Evolutionary conservation across 2,329 filamentous ascomycete species (phyloP).

Genomic region (Plenodomus biglobosus): DNA sequence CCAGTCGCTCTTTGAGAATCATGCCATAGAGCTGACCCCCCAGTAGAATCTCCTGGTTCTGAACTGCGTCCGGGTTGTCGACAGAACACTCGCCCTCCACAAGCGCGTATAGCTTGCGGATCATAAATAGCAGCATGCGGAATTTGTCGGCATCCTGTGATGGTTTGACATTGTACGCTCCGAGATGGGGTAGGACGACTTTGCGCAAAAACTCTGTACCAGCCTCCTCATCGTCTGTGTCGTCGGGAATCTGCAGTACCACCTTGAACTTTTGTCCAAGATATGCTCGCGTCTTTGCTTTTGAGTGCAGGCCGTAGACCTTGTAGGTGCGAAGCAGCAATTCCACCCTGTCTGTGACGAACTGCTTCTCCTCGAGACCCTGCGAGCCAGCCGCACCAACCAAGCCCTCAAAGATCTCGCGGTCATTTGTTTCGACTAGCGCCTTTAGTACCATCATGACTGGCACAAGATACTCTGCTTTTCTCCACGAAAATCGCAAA

Average conservation of each 20-base stretch:
- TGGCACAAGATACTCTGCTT: constrained; percentile 94
- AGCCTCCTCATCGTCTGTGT: constrained; percentile 82
- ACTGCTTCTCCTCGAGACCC: constrained; percentile 78
- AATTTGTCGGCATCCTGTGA: constrained; percentile 90
- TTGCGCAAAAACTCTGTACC: constrained; percentile 88
- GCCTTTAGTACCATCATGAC: constrained; percentile 97
- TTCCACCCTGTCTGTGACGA: constrained; percentile 92
- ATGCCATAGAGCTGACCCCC: constrained; percentile 93
- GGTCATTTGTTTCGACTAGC: constrained; percentile 90
- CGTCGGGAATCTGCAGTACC: constrained; percentile 80
- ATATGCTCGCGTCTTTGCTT: constrained; percentile 78
- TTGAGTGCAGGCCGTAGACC: constrained; percentile 79
- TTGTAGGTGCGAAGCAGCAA: constrained; percentile 92
- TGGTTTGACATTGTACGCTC: constrained; percentile 80
- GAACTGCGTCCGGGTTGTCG: constrained; percentile 95
- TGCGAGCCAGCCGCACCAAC: constrained; percentile 77
- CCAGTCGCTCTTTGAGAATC: constrained; percentile 91
- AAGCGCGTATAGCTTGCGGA: constrained; percentile 88
- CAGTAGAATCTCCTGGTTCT: constrained; percentile 92
- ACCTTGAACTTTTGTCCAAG: constrained; percentile 89
- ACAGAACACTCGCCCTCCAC: constrained; percentile 89
- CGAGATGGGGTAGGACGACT: constrained; percentile 89
- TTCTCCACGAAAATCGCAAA: constrained; percentile 96
- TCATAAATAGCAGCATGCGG: constrained; percentile 91
- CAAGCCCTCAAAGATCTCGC: constrained; percentile 92